Evolutionary conservation across 2,329 filamentous ascomycete species (phyloP).

Genomic region (Zymoseptoria pseudotritici): DNA sequence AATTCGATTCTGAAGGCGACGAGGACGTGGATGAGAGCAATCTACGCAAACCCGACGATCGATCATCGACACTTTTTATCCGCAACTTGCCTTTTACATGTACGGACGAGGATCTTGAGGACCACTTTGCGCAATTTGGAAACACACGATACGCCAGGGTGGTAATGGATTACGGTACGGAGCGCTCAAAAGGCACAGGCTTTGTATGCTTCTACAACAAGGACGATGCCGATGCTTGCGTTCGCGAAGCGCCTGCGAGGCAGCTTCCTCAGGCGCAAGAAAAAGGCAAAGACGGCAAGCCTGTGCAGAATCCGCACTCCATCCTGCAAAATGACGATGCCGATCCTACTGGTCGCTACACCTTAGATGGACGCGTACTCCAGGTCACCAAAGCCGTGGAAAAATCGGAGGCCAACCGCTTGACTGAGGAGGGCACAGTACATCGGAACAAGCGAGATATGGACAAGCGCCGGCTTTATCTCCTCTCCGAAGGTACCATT

Average conservation of each 20-base stretch:
- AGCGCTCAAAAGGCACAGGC: conserved; percentile 81
- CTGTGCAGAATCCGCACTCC: conserved; percentile 57
- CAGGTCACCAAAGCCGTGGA: conserved; percentile 79
- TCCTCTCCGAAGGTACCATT: conserved; percentile 81
- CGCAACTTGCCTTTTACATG: conserved; percentile 89
- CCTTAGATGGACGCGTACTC: conserved; percentile 79
- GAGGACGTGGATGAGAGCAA: conserved; percentile 35
- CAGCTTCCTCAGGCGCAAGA: conserved; percentile 26
- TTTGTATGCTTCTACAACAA: conserved; percentile 87
- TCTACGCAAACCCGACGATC: conserved; percentile 47
- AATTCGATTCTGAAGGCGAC: conserved; percentile 38
- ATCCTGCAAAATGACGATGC: conserved; percentile 79
- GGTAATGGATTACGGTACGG: conserved; percentile 78
- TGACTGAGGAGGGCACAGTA: conserved; percentile 61
- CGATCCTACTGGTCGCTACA: conserved; percentile 79
- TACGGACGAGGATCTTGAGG: conserved; percentile 72
- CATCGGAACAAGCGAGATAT: conserved; percentile 62
- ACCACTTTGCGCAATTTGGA: conserved; percentile 84
- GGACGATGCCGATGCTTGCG: conserved; percentile 67
- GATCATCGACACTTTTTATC: conserved; percentile 76
- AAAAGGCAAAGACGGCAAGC: conserved; percentile 19
- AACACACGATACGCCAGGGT: conserved; percentile 83
- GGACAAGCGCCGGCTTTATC: conserved; percentile 84
- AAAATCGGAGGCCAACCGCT: conserved; percentile 67
- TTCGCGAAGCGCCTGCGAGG: conserved; percentile 63